Conservation (phyloP, 768 basidiomycete genomes). For the Rhizopogon roseolus region DNA sequence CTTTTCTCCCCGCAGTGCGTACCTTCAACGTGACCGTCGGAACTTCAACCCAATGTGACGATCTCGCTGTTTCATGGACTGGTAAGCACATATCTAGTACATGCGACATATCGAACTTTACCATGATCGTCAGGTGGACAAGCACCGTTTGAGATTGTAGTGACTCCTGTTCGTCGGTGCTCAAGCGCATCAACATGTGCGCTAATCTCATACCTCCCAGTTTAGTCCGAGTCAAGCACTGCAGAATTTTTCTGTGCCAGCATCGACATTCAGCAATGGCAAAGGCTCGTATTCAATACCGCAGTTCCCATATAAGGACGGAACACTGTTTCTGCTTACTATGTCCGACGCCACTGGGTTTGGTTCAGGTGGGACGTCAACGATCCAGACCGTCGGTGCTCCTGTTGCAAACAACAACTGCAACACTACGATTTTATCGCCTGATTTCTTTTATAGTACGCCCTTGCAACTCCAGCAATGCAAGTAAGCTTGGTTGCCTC, state of each 20-base stretch:
- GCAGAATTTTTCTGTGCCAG: constrained; percentile 47
- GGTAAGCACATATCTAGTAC: constrained; percentile 34
- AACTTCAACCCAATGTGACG: constrained; percentile 55
- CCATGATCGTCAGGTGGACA: constrained; percentile 41
- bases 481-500: constrained; percentile 33
- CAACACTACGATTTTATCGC: constrained; percentile 38
- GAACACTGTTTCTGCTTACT: constrained; percentile 43
- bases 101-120: too few species aligned
- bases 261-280: constrained; percentile 45
- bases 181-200: constrained; percentile 2
- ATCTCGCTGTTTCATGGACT: constrained; percentile 53
- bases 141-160: constrained; percentile 43
- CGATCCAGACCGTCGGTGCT: constrained; percentile 42
- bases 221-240: constrained; percentile 8
- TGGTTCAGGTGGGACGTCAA: constrained; percentile 55
- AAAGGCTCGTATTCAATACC: constrained; percentile 44
- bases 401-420: constrained; percentile 41
- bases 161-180: constrained; percentile 44
- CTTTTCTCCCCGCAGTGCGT: constrained; percentile 12
- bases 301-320: constrained; percentile 37
- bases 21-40: constrained; percentile 46
- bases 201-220: too few species aligned
- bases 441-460: constrained; percentile 45
- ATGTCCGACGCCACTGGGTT: constrained; percentile 75
- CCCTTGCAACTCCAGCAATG: constrained; percentile 55